Evolutionary conservation across 1,284 basidiomycete species (phyloP).

Genomic region (Ganoderma sinense): DNA sequence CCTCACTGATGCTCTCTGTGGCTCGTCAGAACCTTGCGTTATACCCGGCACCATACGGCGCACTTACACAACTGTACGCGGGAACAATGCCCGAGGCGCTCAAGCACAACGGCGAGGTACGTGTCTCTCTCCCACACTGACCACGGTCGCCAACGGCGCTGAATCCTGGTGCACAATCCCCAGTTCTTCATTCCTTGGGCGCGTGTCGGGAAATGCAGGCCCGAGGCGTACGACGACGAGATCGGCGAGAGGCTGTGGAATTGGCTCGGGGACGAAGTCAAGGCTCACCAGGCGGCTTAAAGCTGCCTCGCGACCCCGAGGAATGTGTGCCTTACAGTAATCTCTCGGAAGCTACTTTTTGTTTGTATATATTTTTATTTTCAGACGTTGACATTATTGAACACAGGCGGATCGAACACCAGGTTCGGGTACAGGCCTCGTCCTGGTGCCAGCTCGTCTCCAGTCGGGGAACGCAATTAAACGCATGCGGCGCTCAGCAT

Average conservation of each 20-base stretch:
- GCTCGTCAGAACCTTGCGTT: conserved; percentile 11
- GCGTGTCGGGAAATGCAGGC: conserved; percentile 41
- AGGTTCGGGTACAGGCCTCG: too few species aligned
- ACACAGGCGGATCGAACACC: too few species aligned
- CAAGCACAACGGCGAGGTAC: conserved; percentile 34
- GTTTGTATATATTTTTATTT: too few species aligned
- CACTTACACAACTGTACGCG: conserved; percentile 36
- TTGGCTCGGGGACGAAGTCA: conserved; percentile 51
- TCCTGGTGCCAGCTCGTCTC: too few species aligned
- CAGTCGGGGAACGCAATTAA: too few species aligned
- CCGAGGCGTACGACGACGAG: conserved; percentile 44
- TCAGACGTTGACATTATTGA: too few species aligned
- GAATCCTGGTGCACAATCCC: neutral
- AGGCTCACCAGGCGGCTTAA: conserved; percentile 4
- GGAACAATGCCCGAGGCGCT: conserved; percentile 35
- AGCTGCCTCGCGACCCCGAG: neutral
- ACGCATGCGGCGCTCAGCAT: too few species aligned
- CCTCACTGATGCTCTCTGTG: neutral
- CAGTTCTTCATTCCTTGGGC: conserved; percentile 60
- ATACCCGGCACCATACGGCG: conserved; percentile 32
- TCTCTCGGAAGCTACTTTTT: neutral
- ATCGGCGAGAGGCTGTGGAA: conserved; percentile 49
- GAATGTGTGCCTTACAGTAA: neutral
- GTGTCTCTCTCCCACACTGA: neutral
- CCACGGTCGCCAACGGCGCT: neutral